A percentile compares a stretch with the other conserved stretches of the same genome.
These are phyloP conservation scores for Wickerhamiella vanderwaltii DNA, from an alignment of 805 yeast species.

Conservation along the genomic window DNA sequence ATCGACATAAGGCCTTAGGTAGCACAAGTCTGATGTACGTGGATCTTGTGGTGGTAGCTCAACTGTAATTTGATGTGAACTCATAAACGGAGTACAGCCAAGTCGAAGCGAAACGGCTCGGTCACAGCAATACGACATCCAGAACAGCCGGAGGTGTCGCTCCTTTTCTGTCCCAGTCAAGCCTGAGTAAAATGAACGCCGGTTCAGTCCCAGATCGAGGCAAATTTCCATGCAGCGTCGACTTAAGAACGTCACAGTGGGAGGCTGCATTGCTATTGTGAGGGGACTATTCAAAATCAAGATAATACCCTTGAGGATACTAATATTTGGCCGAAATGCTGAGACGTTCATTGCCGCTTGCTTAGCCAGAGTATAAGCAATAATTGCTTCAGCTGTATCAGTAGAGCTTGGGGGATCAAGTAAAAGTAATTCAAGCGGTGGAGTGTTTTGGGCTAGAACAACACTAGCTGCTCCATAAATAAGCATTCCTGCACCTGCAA, in stretches of 20 bases:
- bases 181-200: constrained; percentile 34
- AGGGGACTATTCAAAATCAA: constrained; percentile 10
- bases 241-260: constrained; percentile 2
- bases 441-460: constrained; percentile 1
- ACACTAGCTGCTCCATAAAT: not conserved
- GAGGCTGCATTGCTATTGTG: not conserved
- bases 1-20: constrained; percentile 5
- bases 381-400: not conserved
- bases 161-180: constrained; percentile 30
- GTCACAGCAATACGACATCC: constrained; percentile 38
- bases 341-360: constrained; percentile 37
- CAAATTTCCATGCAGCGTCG: constrained; percentile 37
- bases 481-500: not conserved
- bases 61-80: constrained; percentile 16
- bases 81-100: constrained; percentile 39
- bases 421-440: constrained; percentile 1
- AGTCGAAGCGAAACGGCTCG: constrained; percentile 33
- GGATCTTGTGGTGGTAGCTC: constrained; percentile 11
- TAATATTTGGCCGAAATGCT: constrained; percentile 36
- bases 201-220: constrained; percentile 45
- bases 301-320: constrained; percentile 36
- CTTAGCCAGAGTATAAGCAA: not conserved
- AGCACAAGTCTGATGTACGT: constrained; percentile 4
- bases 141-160: constrained; percentile 36
- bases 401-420: not conserved